A percentile compares a stretch with the other conserved stretches of the same genome.
Conservation (phyloP, 768 basidiomycete genomes). For the Lactarius trivialis region DNA sequence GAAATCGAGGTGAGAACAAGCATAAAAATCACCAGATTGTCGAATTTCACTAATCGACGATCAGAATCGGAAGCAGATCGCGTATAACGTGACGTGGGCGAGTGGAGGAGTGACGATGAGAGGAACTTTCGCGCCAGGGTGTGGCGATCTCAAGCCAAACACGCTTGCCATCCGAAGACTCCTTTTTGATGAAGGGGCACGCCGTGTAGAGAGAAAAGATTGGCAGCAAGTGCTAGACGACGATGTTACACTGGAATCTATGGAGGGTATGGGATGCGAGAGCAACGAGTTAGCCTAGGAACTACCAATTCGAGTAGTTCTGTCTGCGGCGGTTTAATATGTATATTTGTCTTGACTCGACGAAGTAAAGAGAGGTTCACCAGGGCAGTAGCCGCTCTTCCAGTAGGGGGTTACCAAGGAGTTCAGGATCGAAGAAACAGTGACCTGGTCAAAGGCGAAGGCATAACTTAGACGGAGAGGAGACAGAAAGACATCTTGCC, state of each 20-base stretch:
- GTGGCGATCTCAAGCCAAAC: constrained; percentile 16
- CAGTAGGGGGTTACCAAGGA: neutral
- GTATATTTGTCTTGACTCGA: neutral
- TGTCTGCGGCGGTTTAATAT: neutral
- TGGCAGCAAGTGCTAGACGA: constrained; percentile 3
- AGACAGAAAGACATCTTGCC: neutral
- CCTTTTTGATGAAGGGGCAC: constrained; percentile 8
- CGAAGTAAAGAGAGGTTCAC: neutral
- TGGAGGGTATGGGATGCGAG: neutral
- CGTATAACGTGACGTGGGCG: constrained; percentile 15
- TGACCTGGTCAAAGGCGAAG: neutral
- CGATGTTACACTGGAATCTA: neutral
- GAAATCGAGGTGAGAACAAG: constrained; percentile 6
- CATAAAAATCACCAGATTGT: neutral
- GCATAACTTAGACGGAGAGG: neutral
- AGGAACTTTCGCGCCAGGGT: constrained; percentile 11
- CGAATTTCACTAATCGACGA: neutral
- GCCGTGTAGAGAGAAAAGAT: constrained; percentile 1
- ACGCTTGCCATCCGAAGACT: constrained; percentile 11
- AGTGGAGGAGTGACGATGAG: constrained; percentile 3
- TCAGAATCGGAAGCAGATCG: constrained; percentile 11
- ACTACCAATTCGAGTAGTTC: neutral
- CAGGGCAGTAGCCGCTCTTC: neutral
- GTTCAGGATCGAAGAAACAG: neutral
- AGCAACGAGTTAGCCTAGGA: neutral